Conservation (phyloP, 2,329 filamentous ascomycete genomes). For the Xylariales sp. region DNA sequence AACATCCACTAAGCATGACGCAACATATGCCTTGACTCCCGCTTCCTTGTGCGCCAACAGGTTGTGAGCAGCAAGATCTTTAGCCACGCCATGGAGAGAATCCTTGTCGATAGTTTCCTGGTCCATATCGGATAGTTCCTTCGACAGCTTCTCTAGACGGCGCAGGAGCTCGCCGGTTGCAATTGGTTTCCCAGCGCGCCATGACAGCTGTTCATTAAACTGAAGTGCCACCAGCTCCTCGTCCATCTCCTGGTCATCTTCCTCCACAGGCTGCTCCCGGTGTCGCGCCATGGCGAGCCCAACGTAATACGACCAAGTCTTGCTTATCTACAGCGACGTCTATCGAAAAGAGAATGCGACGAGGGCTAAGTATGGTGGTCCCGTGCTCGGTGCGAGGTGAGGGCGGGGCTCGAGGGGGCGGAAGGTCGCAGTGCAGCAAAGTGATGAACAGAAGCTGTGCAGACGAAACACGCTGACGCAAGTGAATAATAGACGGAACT, state of each 20-base stretch:
- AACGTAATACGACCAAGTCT: slow-evolving; percentile 2
- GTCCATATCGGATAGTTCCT: slow-evolving; percentile 86
- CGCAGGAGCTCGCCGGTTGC: slow-evolving; percentile 82
- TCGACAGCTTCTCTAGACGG: slow-evolving; percentile 81
- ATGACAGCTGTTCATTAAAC: slow-evolving; percentile 89
- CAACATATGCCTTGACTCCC: slow-evolving; percentile 88
- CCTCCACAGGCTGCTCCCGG: slow-evolving; percentile 54
- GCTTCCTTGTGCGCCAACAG: slow-evolving; percentile 91
- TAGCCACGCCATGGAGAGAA: slow-evolving; percentile 86
- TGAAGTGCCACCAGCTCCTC: slow-evolving; percentile 64
- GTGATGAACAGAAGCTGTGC: slow-evolving; percentile 7
- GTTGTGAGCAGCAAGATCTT: slow-evolving; percentile 84
- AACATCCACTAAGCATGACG: slow-evolving; percentile 92
- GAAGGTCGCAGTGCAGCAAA: slow-evolving; percentile 15
- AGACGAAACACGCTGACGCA: slow-evolving; percentile 7
- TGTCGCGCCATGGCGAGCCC: slow-evolving; percentile 54
- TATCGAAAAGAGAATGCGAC: background rate
- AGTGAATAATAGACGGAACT: background rate
- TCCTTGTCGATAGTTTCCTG: slow-evolving; percentile 86
- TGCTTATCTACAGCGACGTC: background rate
- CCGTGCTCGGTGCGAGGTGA: slow-evolving; percentile 17
- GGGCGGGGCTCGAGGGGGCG: slow-evolving; percentile 30
- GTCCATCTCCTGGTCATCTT: slow-evolving; percentile 54
- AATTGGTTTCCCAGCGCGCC: slow-evolving; percentile 92
- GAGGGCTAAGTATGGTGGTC: slow-evolving; percentile 4